These are phyloP conservation scores for Linum trigynum DNA, from an alignment of 345 rosid genomes.

Conservation along the genomic window DNA sequence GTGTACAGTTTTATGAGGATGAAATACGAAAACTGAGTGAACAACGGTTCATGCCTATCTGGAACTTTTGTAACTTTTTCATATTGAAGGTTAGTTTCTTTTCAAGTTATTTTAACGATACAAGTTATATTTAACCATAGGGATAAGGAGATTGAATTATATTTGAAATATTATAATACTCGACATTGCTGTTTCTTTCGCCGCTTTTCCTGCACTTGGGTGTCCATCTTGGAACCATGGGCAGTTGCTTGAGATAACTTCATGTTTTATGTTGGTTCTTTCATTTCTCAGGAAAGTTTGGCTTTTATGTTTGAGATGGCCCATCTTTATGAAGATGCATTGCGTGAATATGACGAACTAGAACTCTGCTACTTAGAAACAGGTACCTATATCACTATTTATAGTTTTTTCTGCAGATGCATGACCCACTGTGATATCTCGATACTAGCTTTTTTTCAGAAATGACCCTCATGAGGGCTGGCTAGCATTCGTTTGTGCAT, in stretches of 20 bases:
- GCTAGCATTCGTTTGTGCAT: neutral
- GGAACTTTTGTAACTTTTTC: constrained; percentile 97
- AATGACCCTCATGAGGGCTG: neutral
- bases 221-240: constrained; percentile 12
- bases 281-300: constrained; percentile 72
- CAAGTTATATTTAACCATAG: constrained; percentile 9
- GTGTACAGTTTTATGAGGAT: constrained; percentile 87
- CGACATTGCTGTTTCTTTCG: neutral
- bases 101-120: constrained; percentile 11
- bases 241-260: neutral
- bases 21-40: constrained; percentile 94
- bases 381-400: constrained; percentile 31
- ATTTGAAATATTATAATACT: constrained; percentile 2
- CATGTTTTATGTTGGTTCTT: no score
- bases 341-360: constrained; percentile 91
- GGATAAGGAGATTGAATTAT: constrained; percentile 12
- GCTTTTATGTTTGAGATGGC: constrained; percentile 99
- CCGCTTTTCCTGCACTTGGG: neutral
- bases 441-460: neutral
- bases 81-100: constrained; percentile 74
- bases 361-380: constrained; percentile 95
- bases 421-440: neutral
- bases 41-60: constrained; percentile 83
- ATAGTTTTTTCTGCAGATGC: neutral
- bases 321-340: constrained; percentile 87